Conservation (phyloP, 2,329 filamentous ascomycete species). For the Rhynchosporium secalis region DNA sequence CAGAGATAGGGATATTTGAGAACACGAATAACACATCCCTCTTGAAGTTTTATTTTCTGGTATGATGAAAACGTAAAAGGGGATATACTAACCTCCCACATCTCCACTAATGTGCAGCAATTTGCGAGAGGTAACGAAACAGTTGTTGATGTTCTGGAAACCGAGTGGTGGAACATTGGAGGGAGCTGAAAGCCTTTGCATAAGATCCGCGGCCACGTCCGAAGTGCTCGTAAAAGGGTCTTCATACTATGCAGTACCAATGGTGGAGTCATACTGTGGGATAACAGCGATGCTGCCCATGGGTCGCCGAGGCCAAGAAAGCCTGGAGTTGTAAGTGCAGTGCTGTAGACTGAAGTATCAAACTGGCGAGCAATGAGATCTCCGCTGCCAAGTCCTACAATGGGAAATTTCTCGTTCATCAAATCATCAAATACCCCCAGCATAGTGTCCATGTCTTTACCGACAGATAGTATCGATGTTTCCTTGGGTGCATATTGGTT, state of each 20-base stretch:
- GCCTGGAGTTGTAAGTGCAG: background rate
- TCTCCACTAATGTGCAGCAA: conserved; percentile 42
- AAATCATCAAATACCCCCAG: background rate
- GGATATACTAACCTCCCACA: conserved; percentile 39
- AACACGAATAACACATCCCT: background rate
- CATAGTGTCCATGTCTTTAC: background rate
- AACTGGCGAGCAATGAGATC: background rate
- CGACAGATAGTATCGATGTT: background rate
- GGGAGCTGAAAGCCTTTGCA: conserved; percentile 42
- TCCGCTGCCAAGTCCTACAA: background rate
- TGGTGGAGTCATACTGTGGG: conserved; percentile 16
- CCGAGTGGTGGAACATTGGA: conserved; percentile 40
- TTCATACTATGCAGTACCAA: conserved; percentile 38
- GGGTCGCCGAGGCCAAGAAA: conserved; percentile 5
- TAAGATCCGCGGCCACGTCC: conserved; percentile 44
- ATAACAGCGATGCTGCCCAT: conserved; percentile 16
- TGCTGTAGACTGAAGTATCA: background rate
- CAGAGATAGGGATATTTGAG: too few species aligned
- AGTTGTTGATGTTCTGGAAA: background rate
- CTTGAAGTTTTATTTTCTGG: background rate
- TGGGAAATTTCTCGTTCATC: background rate
- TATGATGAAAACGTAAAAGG: background rate
- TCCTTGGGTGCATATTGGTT: background rate
- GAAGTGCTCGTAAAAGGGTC: conserved; percentile 40
- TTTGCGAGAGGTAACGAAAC: conserved; percentile 39